Conservation (phyloP, 176 grass and related monocot species). For the Puya raimondii region DNA sequence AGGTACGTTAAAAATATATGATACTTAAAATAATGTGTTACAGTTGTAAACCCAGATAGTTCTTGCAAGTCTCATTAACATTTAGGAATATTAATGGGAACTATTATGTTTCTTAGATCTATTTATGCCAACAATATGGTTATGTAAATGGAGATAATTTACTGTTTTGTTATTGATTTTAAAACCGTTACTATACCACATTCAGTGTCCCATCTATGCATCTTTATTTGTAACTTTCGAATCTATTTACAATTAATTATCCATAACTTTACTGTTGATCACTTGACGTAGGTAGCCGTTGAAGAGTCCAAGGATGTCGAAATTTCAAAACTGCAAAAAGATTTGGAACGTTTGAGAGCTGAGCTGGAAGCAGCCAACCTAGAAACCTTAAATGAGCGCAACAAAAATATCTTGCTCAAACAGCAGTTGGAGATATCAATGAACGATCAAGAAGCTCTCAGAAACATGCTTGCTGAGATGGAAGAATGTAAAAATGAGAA, state of each 20-base stretch:
- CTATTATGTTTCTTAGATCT: too few relatives aligned
- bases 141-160: background rate
- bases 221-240: too few relatives aligned
- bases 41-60: too few relatives aligned
- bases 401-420: conserved; percentile 40
- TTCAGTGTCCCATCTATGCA: too few relatives aligned
- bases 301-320: conserved; percentile 66
- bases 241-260: background rate
- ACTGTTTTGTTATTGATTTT: background rate
- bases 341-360: conserved; percentile 37
- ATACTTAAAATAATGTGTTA: too few relatives aligned
- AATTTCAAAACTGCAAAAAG: conserved; percentile 47
- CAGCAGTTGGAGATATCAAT: conserved; percentile 40
- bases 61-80: too few relatives aligned
- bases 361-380: conserved; percentile 35
- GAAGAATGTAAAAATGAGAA: conserved; percentile 56
- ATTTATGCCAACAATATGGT: background rate
- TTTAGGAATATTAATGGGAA: too few relatives aligned
- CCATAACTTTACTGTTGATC: background rate
- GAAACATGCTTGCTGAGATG: conserved; percentile 31
- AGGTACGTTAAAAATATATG: too few relatives aligned
- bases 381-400: conserved; percentile 29
- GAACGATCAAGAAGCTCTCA: conserved; percentile 45
- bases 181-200: too few relatives aligned
- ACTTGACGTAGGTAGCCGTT: conserved; percentile 38